Evolutionary conservation across 2,329 filamentous ascomycete species (phyloP).

Genomic region (Coniochaeta ligniaria): DNA sequence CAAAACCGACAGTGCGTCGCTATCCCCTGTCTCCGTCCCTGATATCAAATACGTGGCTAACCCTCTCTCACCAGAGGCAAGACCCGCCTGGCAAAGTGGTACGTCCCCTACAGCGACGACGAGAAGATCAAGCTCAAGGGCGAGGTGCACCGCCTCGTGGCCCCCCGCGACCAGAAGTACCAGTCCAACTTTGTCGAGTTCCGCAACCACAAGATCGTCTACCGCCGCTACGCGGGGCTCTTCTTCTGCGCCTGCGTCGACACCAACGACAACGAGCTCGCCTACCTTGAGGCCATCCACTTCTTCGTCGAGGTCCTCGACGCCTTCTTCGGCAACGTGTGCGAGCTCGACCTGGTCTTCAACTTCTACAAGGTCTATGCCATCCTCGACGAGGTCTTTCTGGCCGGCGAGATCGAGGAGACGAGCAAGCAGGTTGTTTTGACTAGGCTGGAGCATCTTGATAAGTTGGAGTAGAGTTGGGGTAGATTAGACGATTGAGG

Average conservation of each 20-base stretch:
- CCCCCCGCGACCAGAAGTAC: conserved; percentile 97
- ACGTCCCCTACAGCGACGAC: conserved; percentile 95
- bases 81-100: conserved; percentile 97
- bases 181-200: conserved; percentile 99
- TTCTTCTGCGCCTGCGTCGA: conserved; percentile 99
- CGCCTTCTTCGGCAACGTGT: conserved; percentile 98
- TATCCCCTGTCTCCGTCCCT: background rate
- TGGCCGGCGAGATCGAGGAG: conserved; percentile 97
- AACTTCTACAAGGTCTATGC: conserved; percentile 89
- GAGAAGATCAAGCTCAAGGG: conserved; percentile 99
- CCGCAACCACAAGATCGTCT: conserved; percentile 92
- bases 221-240: conserved; percentile 91
- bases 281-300: conserved; percentile 94
- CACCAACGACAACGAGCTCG: conserved; percentile 96
- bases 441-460: conserved; percentile 87
- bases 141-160: conserved; percentile 95
- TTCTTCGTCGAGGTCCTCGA: conserved; percentile 99
- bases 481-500: no score
- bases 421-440: conserved; percentile 97
- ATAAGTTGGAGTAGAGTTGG: conserved; percentile 76
- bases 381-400: conserved; percentile 95
- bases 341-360: conserved; percentile 87
- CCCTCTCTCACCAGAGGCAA: conserved; percentile 63
- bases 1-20: conserved; percentile 72
- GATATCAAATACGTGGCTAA: background rate